These are phyloP conservation scores for Aspergillus wentii DNA, from an alignment of 495 filamentous ascomycete genomes.

Conservation along the genomic window DNA sequence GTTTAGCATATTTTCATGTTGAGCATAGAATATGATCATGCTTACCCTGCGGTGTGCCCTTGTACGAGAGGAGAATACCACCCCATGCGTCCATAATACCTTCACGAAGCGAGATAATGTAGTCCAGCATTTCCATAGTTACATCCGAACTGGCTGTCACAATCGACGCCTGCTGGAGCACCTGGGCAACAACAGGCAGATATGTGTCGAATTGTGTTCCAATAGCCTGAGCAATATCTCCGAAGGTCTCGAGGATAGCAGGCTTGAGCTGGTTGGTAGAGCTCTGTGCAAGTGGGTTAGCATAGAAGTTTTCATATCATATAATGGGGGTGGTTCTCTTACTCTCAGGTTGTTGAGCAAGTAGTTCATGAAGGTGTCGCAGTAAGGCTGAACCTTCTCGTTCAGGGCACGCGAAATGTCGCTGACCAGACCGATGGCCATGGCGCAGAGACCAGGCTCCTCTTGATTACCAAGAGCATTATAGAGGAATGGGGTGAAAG, in stretches of 20 bases:
- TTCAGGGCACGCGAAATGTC: constrained; percentile 91
- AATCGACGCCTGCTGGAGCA: constrained; percentile 84
- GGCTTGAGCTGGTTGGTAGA: constrained; percentile 96
- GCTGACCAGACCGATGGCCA: constrained; percentile 96
- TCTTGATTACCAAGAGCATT: constrained; percentile 93
- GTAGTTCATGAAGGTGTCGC: constrained; percentile 96
- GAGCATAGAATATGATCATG: too few species aligned
- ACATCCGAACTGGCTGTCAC: constrained; percentile 69
- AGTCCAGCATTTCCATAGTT: constrained; percentile 88
- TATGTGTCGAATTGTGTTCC: constrained; percentile 89
- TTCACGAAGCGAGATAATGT: constrained; percentile 88
- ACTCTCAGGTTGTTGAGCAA: constrained; percentile 85
- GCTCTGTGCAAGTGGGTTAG: constrained; percentile 34
- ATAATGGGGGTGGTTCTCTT: constrained; percentile 32
- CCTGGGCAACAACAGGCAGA: constrained; percentile 83
- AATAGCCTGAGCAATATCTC: constrained; percentile 96
- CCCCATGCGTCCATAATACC: constrained; percentile 99
- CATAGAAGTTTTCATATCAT: constrained; percentile 39
- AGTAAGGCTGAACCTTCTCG: constrained; percentile 85
- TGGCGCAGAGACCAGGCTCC: constrained; percentile 86
- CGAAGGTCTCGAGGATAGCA: constrained; percentile 95
- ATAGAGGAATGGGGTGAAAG: constrained; percentile 85
- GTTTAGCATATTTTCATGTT: constrained; percentile 15
- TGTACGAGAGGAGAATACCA: constrained; percentile 90
- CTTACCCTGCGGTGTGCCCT: constrained; percentile 52